Conservation (phyloP, 179 eudicot genomes). For the Silene coronaria region DNA sequence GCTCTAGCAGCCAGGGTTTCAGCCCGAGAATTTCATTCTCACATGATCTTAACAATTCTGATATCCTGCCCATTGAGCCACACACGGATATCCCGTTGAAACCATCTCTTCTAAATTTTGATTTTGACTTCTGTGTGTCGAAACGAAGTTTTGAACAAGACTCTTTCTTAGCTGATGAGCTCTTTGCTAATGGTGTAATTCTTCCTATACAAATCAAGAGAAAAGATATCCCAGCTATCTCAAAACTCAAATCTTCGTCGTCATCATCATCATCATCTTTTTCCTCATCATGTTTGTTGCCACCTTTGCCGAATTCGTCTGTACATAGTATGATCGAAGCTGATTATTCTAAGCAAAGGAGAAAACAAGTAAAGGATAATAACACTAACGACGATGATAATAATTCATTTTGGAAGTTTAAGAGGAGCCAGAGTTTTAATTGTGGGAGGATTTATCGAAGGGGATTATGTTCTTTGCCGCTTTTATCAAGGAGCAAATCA, state of each 20-base stretch:
- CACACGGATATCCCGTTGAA: conserved; percentile 26
- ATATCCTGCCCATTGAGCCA: conserved; percentile 26
- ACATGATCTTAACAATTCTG: conserved; percentile 29
- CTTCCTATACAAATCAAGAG: conserved; percentile 37
- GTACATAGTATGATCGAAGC: conserved; percentile 3
- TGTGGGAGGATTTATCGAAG: conserved; percentile 31
- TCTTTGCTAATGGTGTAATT: conserved; percentile 34
- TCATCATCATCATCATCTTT: conserved; percentile 10
- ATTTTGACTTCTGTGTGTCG: conserved; percentile 32
- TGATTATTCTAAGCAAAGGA: conserved; percentile 20
- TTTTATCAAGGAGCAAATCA: conserved; percentile 38
- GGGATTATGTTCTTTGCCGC: conserved; percentile 37
- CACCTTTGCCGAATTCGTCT: conserved; percentile 22
- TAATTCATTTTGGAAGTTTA: conserved; percentile 35
- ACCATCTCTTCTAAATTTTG: conserved; percentile 25
- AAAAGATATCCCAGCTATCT: conserved; percentile 20
- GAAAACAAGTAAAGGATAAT: conserved; percentile 18
- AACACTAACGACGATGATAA: neutral
- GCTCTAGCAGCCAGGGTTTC: conserved; percentile 26
- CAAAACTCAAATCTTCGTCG: conserved; percentile 15
- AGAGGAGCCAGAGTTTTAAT: conserved; percentile 32
- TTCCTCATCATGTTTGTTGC: conserved; percentile 7
- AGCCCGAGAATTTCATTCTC: conserved; percentile 45
- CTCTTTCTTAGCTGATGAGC: conserved; percentile 32
- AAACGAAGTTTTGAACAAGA: conserved; percentile 30